A percentile compares a stretch with the other conserved stretches of the same genome.
These are phyloP conservation scores for Medicago arabica DNA, from an alignment of 306 rosid genomes.

Conservation along the genomic window DNA sequence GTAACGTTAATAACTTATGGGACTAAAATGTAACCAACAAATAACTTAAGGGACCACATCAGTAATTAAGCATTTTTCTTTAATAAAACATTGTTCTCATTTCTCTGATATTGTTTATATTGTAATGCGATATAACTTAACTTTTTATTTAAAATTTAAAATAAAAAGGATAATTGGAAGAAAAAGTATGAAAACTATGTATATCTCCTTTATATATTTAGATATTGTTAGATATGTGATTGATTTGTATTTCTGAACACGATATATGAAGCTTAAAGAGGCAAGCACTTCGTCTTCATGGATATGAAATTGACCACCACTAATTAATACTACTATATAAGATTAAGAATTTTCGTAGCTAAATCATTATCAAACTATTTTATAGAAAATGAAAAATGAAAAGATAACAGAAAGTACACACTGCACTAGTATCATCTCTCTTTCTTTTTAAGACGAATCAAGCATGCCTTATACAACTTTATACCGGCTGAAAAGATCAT, in stretches of 20 bases:
- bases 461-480: slow-evolving; percentile 33
- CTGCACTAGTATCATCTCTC: slow-evolving; percentile 37
- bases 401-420: slow-evolving; percentile 46
- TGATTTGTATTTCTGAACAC: background rate
- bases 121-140: too few relatives aligned
- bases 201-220: too few relatives aligned
- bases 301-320: slow-evolving; percentile 9
- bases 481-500: slow-evolving; percentile 15
- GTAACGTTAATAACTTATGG: too few relatives aligned
- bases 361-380: slow-evolving; percentile 47
- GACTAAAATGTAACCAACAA: too few relatives aligned
- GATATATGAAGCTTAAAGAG: background rate
- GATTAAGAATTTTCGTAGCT: background rate
- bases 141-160: too few relatives aligned
- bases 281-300: background rate
- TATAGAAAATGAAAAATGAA: background rate
- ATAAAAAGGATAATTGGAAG: too few relatives aligned
- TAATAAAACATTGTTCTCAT: too few relatives aligned
- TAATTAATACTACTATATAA: background rate
- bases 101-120: too few relatives aligned
- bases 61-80: too few relatives aligned
- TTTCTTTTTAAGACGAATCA: slow-evolving; percentile 47
- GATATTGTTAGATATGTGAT: too few relatives aligned
- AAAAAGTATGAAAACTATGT: too few relatives aligned
- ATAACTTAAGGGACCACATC: too few relatives aligned